Evolutionary conservation across 2,329 filamentous ascomycete species (phyloP).

Genomic region (Botryotinia narcissicola): DNA sequence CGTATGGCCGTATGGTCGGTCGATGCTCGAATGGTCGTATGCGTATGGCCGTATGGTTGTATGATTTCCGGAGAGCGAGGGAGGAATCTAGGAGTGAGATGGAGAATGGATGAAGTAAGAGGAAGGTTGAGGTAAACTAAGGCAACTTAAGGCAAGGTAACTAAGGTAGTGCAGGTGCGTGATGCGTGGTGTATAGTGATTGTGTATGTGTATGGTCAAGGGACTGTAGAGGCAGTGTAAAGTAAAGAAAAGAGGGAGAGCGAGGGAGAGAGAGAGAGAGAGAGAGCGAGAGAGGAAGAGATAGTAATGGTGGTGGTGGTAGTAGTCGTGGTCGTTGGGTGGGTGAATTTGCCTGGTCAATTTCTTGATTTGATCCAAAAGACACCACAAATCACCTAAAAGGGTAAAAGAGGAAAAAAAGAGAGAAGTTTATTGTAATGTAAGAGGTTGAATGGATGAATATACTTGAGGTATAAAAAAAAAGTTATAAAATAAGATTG

Average conservation of each 20-base stretch:
- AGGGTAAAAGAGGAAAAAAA: neutral
- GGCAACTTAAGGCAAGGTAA: neutral
- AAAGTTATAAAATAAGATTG: neutral
- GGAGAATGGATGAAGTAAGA: neutral
- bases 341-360: neutral
- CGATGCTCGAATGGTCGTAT: neutral
- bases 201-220: neutral
- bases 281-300: neutral
- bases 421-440: neutral
- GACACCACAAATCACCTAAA: neutral
- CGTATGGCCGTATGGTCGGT: neutral
- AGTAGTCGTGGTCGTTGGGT: neutral
- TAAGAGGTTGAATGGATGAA: neutral
- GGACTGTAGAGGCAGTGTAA: neutral
- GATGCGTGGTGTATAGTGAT: neutral
- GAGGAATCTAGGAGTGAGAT: neutral
- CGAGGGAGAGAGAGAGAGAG: neutral
- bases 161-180: constrained; percentile 2
- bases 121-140: neutral
- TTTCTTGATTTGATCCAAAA: neutral
- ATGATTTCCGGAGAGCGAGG: neutral
- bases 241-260: neutral
- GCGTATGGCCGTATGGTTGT: neutral
- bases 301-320: neutral
- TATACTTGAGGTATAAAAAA: neutral